Conservation (phyloP, 2,329 filamentous ascomycete genomes). For the Lecanicillium sp. region DNA sequence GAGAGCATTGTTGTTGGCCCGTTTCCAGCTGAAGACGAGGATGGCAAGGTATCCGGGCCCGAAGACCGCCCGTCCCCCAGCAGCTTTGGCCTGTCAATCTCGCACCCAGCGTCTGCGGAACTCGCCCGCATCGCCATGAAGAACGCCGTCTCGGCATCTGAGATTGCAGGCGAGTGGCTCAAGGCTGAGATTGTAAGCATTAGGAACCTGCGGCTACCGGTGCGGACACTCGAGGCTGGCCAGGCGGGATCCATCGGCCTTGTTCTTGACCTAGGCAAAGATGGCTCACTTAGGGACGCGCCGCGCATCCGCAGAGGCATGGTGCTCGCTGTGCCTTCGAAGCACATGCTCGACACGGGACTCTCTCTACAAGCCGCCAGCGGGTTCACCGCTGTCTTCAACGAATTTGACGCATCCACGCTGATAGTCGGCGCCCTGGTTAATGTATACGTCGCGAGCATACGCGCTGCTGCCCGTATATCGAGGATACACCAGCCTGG, state of each 20-base stretch:
- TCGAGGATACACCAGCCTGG: constrained; percentile 41
- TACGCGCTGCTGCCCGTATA: constrained; percentile 74
- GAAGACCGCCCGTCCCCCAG: constrained; percentile 43
- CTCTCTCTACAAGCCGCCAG: constrained; percentile 58
- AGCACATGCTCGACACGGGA: constrained; percentile 50
- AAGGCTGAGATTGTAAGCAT: constrained; percentile 76
- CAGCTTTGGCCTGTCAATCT: constrained; percentile 44
- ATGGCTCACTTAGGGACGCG: constrained; percentile 16
- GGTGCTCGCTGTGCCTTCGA: constrained; percentile 62
- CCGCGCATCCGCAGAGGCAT: constrained; percentile 69
- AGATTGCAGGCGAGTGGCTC: constrained; percentile 66
- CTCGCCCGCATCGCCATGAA: constrained; percentile 46
- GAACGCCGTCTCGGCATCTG: constrained; percentile 46
- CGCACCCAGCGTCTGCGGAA: constrained; percentile 48
- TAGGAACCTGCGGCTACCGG: constrained; percentile 78
- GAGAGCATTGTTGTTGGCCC: constrained; percentile 76
- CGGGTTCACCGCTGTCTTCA: constrained; percentile 66
- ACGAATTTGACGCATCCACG: constrained; percentile 53
- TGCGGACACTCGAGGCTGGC: constrained; percentile 66
- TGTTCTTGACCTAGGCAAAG: constrained; percentile 42
- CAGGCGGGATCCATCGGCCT: constrained; percentile 90
- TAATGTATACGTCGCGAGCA: constrained; percentile 81
- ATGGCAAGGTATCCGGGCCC: constrained; percentile 30
- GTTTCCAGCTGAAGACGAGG: constrained; percentile 55
- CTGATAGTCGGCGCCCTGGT: constrained; percentile 64